Evolutionary conservation across 140 eudicot genomes (phyloP), one percentile per base, ranked within the genome.

Genomic region (Flaveria floridana): DNA sequence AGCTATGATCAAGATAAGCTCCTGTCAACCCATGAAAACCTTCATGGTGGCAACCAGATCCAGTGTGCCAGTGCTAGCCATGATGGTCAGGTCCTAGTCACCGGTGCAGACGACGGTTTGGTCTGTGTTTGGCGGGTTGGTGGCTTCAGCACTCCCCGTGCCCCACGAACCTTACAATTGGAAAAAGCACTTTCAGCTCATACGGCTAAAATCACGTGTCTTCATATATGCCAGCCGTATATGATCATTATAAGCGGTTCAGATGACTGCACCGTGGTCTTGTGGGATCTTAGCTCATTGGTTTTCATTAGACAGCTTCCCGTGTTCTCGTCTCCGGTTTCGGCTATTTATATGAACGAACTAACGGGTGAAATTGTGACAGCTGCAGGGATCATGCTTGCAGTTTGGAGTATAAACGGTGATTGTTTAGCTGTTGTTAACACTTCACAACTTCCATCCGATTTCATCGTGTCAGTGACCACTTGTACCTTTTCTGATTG

Each of bases 381-480:
- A 0, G 97, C 97, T 10, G 96, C 99, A 0, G 97, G 99, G 6
- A 88, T 95, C 20, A 81, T 83, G 90, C 97, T 95, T 19, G 96
- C 97, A 13, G 85, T 95, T 71, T 95, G 99, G 99, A 91, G 95
- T 75, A 76, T 95, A 30, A 95, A 89, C 50, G 97, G 95, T 3
- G 97, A 87, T 61, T 95, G 99, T 77, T 86, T 95, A 62, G 82
- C 96, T 0, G 91, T 87, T 47, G 91, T 89, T n/a, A 91, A 91
- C 77, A 85, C 99, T 11, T 95, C 99, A 10, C 99, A 95, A 63
- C 95, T 95, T 11, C 99, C 99, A 13, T 94, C 97, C 0, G 97
- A 95, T 82, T 84, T 78, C 65, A 91, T 91, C 2, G 73, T 91
- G 11, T 91, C 97, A 0, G 95, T 95, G 47, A 82, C 96, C 3